These are phyloP conservation scores for Russula griseocarnosa DNA, from an alignment of 768 basidiomycete genomes.

Conservation along the genomic window DNA sequence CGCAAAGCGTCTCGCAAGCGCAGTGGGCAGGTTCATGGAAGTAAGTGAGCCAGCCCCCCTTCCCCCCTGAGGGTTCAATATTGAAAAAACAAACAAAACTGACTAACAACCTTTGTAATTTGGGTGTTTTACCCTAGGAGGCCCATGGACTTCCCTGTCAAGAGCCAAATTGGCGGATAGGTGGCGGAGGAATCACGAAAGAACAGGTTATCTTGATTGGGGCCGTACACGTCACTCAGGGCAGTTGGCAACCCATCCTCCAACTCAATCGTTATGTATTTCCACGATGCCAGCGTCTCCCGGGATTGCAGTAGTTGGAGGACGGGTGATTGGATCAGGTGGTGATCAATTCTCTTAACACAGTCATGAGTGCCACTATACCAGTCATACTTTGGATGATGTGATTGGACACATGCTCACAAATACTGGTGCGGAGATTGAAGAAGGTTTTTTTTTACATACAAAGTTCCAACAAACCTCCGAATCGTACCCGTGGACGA, in stretches of 20 bases:
- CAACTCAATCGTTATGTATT: constrained; percentile 16
- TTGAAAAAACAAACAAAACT: too few species aligned
- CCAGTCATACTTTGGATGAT: too few species aligned
- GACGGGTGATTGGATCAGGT: too few species aligned
- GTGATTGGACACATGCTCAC: too few species aligned
- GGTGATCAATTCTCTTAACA: too few species aligned
- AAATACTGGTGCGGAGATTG: too few species aligned
- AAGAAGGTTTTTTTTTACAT: too few species aligned
- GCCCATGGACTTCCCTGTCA: neutral
- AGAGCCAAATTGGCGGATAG: constrained; percentile 8
- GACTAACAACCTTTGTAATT: too few species aligned
- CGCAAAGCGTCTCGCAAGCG: constrained; percentile 3
- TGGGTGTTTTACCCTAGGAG: neutral
- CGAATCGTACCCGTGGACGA: too few species aligned
- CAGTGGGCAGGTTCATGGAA: constrained; percentile 14
- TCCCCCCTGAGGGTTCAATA: neutral
- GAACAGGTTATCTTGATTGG: constrained; percentile 9
- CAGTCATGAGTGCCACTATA: too few species aligned
- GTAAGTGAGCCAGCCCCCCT: neutral
- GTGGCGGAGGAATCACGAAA: neutral
- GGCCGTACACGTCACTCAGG: constrained; percentile 17
- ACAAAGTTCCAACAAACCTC: too few species aligned
- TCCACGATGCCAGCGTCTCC: neutral
- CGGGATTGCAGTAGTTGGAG: neutral
- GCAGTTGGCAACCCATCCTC: constrained; percentile 24